phyloP scores from a whole-genome alignment of 2,329 filamentous ascomycete species.

The Atkinsonella hypoxylon region DNA sequence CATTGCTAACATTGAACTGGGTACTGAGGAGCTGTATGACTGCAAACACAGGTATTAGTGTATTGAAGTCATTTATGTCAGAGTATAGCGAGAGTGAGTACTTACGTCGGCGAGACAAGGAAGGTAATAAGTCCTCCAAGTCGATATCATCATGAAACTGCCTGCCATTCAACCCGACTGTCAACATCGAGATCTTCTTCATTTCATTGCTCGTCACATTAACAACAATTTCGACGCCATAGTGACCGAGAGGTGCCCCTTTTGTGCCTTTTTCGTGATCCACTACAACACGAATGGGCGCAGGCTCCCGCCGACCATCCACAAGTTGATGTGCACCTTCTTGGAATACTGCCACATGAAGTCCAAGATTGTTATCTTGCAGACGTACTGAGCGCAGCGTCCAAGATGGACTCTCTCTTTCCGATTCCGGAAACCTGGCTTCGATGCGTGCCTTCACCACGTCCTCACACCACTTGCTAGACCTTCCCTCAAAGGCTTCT shows the following conservation, averaged over 20 bases:
- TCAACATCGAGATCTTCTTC: conserved; percentile 36
- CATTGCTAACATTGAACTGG: conserved; percentile 57
- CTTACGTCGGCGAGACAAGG: conserved; percentile 62
- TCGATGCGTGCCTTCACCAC: conserved; percentile 78
- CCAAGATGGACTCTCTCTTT: conserved; percentile 73
- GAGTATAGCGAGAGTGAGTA: neutral
- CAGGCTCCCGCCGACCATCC: conserved; percentile 54
- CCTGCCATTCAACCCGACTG: conserved; percentile 54
- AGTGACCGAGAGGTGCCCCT: conserved; percentile 52
- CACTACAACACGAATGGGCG: conserved; percentile 59
- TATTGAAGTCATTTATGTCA: neutral
- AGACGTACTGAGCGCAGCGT: conserved; percentile 59
- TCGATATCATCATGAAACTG: conserved; percentile 64
- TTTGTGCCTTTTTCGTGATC: conserved; percentile 57
- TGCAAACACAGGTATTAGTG: conserved; percentile 24
- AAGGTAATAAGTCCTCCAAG: conserved; percentile 59
- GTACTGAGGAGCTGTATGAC: conserved; percentile 61
- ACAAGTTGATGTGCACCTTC: conserved; percentile 51
- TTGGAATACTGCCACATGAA: conserved; percentile 61
- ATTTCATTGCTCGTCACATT: conserved; percentile 46
- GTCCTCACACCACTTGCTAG: conserved; percentile 68
- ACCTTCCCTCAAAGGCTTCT: conserved; percentile 67
- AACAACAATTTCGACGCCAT: conserved; percentile 59
- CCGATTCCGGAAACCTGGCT: conserved; percentile 68
- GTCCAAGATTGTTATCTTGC: conserved; percentile 44